Percentiles rank a stretch among this genome's conserved stretches.
Conservation (phyloP, 352 stramenopile species). For the Peronosclerospora sorghi region DNA sequence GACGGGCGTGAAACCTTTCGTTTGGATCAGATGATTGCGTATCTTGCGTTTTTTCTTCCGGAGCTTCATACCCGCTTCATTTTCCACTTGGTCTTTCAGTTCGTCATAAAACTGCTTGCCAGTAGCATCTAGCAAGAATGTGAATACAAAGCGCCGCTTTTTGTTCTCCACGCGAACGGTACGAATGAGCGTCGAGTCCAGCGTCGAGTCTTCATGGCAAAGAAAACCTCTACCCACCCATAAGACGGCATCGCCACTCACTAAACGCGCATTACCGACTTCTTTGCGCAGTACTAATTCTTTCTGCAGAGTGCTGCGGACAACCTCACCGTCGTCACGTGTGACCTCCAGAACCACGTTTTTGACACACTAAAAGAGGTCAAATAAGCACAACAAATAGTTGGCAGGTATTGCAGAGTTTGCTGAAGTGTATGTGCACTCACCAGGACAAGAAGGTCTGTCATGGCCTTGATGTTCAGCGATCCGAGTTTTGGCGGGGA, state of each 20-base stretch:
- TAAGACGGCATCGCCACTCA: slow-evolving; percentile 56
- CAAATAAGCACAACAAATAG: background rate
- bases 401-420: background rate
- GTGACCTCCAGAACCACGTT: slow-evolving; percentile 46
- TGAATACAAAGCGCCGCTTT: slow-evolving; percentile 63
- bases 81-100: slow-evolving; percentile 57
- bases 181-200: slow-evolving; percentile 19
- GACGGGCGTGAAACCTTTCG: slow-evolving; percentile 51
- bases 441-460: slow-evolving; percentile 19
- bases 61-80: slow-evolving; percentile 34
- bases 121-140: slow-evolving; percentile 20
- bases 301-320: slow-evolving; percentile 24
- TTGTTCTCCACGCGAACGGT: slow-evolving; percentile 44
- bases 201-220: slow-evolving; percentile 31
- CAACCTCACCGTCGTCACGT: slow-evolving; percentile 30
- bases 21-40: slow-evolving; percentile 48
- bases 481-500: slow-evolving; percentile 18
- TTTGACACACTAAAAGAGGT: slow-evolving; percentile 30
- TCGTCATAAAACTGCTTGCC: slow-evolving; percentile 53
- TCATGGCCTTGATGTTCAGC: slow-evolving; percentile 8
- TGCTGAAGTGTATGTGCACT: background rate
- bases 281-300: slow-evolving; percentile 64
- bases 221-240: slow-evolving; percentile 51
- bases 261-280: slow-evolving; percentile 65
- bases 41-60: slow-evolving; percentile 76